Evolutionary conservation across 2,329 filamentous ascomycete species (phyloP).

Genomic region (Xylaria sp.): DNA sequence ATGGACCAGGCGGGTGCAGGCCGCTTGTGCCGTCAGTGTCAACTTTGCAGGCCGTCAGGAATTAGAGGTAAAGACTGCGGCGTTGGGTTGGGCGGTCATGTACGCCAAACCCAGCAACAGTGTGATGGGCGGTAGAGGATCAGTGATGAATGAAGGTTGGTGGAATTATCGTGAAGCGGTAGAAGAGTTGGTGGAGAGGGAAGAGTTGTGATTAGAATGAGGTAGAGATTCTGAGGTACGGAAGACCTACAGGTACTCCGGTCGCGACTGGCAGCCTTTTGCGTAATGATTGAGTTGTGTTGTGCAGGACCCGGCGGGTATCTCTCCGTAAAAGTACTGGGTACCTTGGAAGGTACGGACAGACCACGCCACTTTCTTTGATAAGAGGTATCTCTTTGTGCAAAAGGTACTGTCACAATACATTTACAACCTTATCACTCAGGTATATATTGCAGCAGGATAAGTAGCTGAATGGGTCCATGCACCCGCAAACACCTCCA

Average conservation of each 20-base stretch:
- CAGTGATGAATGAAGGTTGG: slow-evolving; percentile 1
- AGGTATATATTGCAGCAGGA: too few relatives aligned
- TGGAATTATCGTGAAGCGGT: neutral
- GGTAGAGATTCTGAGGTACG: neutral
- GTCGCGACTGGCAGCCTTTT: slow-evolving; percentile 17
- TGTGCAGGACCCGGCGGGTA: slow-evolving; percentile 1
- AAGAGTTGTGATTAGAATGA: slow-evolving; percentile 10
- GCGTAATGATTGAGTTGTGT: slow-evolving; percentile 19
- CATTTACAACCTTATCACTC: too few relatives aligned
- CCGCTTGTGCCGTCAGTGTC: slow-evolving; percentile 27
- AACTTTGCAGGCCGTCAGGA: slow-evolving; percentile 10
- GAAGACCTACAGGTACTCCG: neutral
- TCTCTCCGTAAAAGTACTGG: neutral
- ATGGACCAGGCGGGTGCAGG: slow-evolving; percentile 31
- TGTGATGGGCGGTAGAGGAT: slow-evolving; percentile 1
- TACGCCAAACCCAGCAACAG: neutral
- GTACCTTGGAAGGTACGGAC: neutral
- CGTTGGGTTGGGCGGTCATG: neutral
- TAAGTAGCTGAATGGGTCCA: neutral
- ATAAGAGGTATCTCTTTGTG: neutral
- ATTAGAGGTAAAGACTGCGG: slow-evolving; percentile 1
- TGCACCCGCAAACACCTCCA: neutral
- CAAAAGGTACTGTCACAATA: neutral
- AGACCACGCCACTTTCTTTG: neutral
- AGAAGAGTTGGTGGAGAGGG: slow-evolving; percentile 10